Conservation (phyloP, 2,329 filamentous ascomycete genomes). For the Saccharata proteae region DNA sequence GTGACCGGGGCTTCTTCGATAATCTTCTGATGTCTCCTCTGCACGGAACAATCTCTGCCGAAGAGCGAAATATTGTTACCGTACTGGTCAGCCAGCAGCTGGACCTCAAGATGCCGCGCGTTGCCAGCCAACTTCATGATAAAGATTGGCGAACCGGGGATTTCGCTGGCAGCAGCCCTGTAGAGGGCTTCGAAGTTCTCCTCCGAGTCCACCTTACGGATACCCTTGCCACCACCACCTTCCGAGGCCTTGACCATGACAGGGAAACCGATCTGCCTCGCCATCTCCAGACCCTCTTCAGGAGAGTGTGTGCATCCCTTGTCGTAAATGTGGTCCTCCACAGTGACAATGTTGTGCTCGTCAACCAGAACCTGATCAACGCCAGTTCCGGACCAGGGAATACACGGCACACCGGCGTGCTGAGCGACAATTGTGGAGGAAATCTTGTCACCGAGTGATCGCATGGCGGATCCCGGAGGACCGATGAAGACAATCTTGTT, state of each 20-base stretch:
- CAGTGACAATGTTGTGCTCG: constrained; percentile 77
- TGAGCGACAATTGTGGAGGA: constrained; percentile 98
- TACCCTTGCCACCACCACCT: constrained; percentile 97
- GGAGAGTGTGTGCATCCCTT: constrained; percentile 85
- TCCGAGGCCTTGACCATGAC: constrained; percentile 99
- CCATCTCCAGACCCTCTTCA: constrained; percentile 78
- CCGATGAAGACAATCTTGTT: constrained; percentile 99
- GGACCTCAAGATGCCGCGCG: constrained; percentile 91
- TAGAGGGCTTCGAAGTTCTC: constrained; percentile 78
- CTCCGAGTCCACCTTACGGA: constrained; percentile 82
- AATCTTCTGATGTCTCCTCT: constrained; percentile 98
- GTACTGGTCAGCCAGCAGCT: constrained; percentile 95
- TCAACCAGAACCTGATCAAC: constrained; percentile 73
- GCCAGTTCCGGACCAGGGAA: constrained; percentile 97
- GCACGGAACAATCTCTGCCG: constrained; percentile 95
- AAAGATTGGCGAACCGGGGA: constrained; percentile 97
- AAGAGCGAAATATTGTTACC: constrained; percentile 99
- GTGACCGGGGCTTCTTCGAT: constrained; percentile 98
- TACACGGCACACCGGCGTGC: constrained; percentile 90
- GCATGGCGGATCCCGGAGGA: constrained; percentile 94
- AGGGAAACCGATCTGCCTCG: constrained; percentile 87
- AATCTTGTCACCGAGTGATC: constrained; percentile 98
- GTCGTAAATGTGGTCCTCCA: constrained; percentile 71
- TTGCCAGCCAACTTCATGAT: constrained; percentile 99
- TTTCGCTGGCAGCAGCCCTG: constrained; percentile 92